Base-by-base conservation (phyloP, 2,329 filamentous ascomycete species). In the Parascedosporium putredinis region DNA sequence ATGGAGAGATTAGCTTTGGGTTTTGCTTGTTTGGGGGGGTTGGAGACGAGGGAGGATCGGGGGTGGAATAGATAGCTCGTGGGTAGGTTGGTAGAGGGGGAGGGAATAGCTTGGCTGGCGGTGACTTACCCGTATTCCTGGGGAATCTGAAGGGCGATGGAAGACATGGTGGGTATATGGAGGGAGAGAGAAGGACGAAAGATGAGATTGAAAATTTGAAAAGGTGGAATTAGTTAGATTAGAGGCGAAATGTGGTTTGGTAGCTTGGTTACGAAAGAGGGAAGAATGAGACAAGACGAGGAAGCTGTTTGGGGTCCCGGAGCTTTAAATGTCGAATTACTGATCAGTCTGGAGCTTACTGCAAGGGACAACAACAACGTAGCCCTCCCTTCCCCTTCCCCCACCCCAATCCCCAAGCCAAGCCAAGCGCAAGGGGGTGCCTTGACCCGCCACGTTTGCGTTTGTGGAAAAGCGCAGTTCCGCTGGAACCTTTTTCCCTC, bases 41-140 rank as follows among this genome's bases (percentile, higher is more conserved):
- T 14, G 25, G 18, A 4, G 18, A 24, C 12, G 40, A 22, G 25
- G 42, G 22, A 16, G 14, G 23, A 27, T 14, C 22, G 5, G 18
- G 18, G 23, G 18, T 12, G n/a, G 40, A 20, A 12, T 43, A 16
- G 6, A 16, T 12, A 8, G 40, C 12, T 20, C 40, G n/a, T n/a
- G n/a, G n/a, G n/a, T n/a, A n/a, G n/a, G n/a, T 2, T 43, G 12
- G 38, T 49, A 27, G n/a, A 31, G 36, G 18, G 38, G 36, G 25
- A 14, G 45, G 36, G 25, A 29, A 31, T n/a, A n/a, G n/a, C n/a
- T n/a, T n/a, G 7, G 45, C 12, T 20, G 14, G 6, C n/a, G 12
- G 18, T 14, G 5, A 33, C 69, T 62, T 67, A 77, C 74, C 71
- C 68, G 59, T 77, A 78, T 54, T 76, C 67, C 55, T 63, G 60